phyloP scores from a whole-genome alignment of 177 flowering plant species.

The Tripterygium wilfordii region DNA sequence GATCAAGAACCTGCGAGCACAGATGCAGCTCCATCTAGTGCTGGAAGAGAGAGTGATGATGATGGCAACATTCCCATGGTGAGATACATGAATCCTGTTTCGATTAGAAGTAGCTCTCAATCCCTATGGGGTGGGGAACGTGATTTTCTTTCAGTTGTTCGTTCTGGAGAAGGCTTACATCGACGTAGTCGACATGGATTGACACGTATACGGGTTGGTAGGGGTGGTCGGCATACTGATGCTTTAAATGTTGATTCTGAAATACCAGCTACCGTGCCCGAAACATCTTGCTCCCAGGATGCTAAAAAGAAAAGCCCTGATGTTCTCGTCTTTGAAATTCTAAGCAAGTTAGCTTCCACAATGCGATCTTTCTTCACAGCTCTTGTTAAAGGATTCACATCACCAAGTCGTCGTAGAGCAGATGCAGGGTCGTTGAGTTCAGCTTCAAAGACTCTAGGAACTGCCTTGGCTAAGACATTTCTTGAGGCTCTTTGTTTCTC shows the following conservation, averaged over 20 bases:
- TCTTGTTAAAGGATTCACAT: conserved; percentile 73
- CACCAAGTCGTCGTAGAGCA: conserved; percentile 77
- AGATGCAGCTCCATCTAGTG: conserved; percentile 39
- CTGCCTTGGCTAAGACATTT: conserved; percentile 65
- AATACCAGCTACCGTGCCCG: conserved; percentile 32
- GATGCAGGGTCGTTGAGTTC: conserved; percentile 69
- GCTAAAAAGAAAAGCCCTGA: conserved; percentile 72
- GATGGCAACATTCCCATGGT: conserved; percentile 48
- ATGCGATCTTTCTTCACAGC: conserved; percentile 64
- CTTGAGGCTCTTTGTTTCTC: conserved; percentile 72
- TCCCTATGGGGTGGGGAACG: conserved; percentile 65
- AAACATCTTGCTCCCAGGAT: conserved; percentile 49
- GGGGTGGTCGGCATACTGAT: conserved; percentile 62
- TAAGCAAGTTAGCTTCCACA: conserved; percentile 58
- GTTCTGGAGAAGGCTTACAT: conserved; percentile 61
- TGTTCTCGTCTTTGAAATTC: conserved; percentile 50
- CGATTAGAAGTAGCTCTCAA: conserved; percentile 49
- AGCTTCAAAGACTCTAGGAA: conserved; percentile 73
- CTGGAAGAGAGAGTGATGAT: conserved; percentile 74
- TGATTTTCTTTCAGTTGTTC: conserved; percentile 62
- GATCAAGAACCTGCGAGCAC: conserved; percentile 52
- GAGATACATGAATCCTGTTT: conserved; percentile 64
- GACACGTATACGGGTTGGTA: conserved; percentile 66
- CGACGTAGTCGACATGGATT: conserved; percentile 76
- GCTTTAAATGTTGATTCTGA: conserved; percentile 64